Conservation (phyloP, 768 basidiomycete species). For the Lactifluus hygrophoroides region DNA sequence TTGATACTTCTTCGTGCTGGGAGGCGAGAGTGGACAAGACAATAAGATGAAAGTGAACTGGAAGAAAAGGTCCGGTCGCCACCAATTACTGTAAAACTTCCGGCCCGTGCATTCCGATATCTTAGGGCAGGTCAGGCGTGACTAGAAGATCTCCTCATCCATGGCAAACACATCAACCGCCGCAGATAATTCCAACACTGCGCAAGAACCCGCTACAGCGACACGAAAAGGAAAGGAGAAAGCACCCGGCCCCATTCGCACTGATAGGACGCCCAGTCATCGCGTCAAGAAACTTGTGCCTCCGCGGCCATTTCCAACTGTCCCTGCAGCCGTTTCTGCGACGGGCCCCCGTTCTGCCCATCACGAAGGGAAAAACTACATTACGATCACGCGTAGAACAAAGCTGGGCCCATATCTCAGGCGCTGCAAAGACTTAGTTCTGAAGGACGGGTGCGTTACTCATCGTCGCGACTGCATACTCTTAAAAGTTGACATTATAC, state of each 20-base stretch:
- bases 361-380: constrained; percentile 70
- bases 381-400: constrained; percentile 74
- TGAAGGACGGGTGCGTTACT: constrained; percentile 57
- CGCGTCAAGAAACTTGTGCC: constrained; percentile 61
- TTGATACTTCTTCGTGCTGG: neutral
- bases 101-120: neutral
- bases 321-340: constrained; percentile 64
- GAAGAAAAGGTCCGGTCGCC: neutral
- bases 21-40: neutral
- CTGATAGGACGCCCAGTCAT: constrained; percentile 18
- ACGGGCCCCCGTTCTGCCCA: constrained; percentile 76
- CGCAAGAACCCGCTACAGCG: too few species aligned
- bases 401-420: constrained; percentile 63
- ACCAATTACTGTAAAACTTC: neutral
- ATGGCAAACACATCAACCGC: neutral
- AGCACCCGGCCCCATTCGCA: neutral
- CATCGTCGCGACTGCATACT: neutral
- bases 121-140: neutral
- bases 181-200: neutral
- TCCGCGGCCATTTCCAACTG: constrained; percentile 66
- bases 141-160: neutral
- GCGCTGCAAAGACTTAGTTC: constrained; percentile 62
- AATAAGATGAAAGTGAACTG: neutral
- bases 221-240: constrained; percentile 9
- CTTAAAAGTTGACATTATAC: neutral